Evolutionary conservation across 1,284 basidiomycete genomes (phyloP).

Genomic region (Xerocomus amazonicus): DNA sequence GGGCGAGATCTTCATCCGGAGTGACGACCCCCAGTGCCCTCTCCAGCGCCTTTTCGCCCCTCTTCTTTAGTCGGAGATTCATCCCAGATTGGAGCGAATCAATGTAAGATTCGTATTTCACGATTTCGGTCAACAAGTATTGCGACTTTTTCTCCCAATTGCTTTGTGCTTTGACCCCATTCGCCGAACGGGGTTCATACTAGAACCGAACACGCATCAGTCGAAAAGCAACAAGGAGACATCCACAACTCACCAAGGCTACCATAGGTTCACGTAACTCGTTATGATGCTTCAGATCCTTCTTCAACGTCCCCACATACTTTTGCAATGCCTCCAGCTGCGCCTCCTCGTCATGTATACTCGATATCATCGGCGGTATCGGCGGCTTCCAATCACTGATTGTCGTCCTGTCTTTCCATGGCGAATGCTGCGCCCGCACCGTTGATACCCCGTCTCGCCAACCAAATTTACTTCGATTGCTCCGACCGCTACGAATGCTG

Average conservation of each 20-base stretch:
- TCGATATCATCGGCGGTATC: slow-evolving; percentile 76
- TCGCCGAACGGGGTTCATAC: slow-evolving; percentile 78
- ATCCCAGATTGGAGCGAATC: slow-evolving; percentile 83
- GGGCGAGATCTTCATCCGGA: slow-evolving; percentile 39
- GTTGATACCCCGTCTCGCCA: slow-evolving; percentile 63
- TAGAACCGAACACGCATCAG: slow-evolving; percentile 31
- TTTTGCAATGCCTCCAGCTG: slow-evolving; percentile 85
- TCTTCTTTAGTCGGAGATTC: slow-evolving; percentile 75
- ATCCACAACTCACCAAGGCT: slow-evolving; percentile 56
- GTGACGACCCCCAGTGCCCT: slow-evolving; percentile 52
- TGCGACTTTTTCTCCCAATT: slow-evolving; percentile 95
- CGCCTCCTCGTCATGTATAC: slow-evolving; percentile 85
- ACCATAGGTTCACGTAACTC: slow-evolving; percentile 82
- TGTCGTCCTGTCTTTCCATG: slow-evolving; percentile 72
- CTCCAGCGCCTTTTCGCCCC: slow-evolving; percentile 85
- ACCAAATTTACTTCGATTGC: slow-evolving; percentile 62
- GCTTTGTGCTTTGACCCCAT: slow-evolving; percentile 69
- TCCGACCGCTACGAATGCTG: slow-evolving; percentile 69
- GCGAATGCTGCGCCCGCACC: slow-evolving; percentile 58
- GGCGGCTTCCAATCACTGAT: slow-evolving; percentile 96
- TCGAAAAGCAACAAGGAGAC: not conserved
- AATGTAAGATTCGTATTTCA: slow-evolving; percentile 96
- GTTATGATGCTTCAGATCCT: slow-evolving; percentile 82
- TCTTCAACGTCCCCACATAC: slow-evolving; percentile 74
- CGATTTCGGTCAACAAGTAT: slow-evolving; percentile 85